phyloP scores from a whole-genome alignment of 345 rosid species.

The Salix caprea region DNA sequence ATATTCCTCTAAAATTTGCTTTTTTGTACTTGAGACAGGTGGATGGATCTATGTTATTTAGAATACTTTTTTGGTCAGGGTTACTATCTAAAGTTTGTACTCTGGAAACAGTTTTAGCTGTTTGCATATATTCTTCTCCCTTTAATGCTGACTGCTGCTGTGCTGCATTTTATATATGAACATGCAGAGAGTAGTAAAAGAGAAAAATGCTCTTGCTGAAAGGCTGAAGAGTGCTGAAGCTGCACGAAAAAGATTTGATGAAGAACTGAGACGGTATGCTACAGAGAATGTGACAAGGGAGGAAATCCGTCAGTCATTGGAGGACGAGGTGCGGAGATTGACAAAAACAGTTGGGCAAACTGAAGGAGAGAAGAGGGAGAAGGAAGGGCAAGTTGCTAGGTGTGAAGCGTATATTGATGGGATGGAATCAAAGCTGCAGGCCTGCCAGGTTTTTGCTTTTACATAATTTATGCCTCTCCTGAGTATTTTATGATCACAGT shows the following conservation, averaged over 20 bases:
- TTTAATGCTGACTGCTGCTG: not conserved
- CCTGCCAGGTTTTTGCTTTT: conserved; percentile 67
- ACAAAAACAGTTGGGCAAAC: conserved; percentile 88
- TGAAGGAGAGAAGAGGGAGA: conserved; percentile 89
- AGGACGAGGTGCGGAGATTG: conserved; percentile 78
- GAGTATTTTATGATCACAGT: not conserved
- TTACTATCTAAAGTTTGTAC: no score
- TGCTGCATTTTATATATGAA: conserved; percentile 20
- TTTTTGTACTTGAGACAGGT: not conserved
- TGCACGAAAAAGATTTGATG: conserved; percentile 89
- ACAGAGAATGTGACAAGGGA: conserved; percentile 82
- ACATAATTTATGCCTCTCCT: not conserved
- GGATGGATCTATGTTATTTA: not conserved
- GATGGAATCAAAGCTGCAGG: conserved; percentile 84
- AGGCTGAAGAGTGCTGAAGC: conserved; percentile 82
- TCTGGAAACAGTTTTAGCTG: conserved; percentile 5
- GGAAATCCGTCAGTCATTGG: conserved; percentile 82
- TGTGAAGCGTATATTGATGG: conserved; percentile 91
- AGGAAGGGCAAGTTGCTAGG: conserved; percentile 85
- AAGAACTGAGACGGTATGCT: conserved; percentile 76
- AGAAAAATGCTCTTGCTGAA: conserved; percentile 88
- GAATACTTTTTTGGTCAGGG: no score
- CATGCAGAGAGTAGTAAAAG: conserved; percentile 80
- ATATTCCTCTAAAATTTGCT: not conserved
- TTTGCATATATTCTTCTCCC: not conserved